These are phyloP conservation scores for Starmerella khaoyaiensis DNA, from an alignment of 805 yeast genomes.

Conservation along the genomic window DNA sequence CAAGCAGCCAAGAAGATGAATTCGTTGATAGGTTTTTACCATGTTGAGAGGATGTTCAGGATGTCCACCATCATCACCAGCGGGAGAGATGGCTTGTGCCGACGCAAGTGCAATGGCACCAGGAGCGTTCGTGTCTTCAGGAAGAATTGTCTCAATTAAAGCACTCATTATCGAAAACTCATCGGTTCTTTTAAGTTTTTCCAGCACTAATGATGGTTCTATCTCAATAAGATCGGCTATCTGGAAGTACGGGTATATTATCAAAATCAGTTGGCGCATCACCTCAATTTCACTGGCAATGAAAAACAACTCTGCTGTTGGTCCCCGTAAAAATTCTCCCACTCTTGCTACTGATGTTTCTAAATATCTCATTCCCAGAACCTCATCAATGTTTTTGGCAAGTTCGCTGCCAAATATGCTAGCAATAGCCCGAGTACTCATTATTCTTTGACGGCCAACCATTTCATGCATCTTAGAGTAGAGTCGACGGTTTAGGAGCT, in stretches of 20 bases:
- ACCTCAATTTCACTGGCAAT: conserved; percentile 27
- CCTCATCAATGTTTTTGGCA: too few species aligned
- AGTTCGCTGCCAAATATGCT: too few species aligned
- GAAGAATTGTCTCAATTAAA: conserved; percentile 14
- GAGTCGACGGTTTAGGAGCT: conserved; percentile 5
- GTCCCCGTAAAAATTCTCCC: too few species aligned
- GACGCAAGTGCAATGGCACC: too few species aligned
- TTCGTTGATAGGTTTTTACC: not conserved
- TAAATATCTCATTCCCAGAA: too few species aligned
- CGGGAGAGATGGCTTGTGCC: too few species aligned
- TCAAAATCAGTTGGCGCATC: conserved; percentile 24
- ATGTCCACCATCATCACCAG: not conserved
- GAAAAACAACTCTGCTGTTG: conserved; percentile 8
- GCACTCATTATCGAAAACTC: conserved; percentile 25
- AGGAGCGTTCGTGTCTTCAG: conserved; percentile 1
- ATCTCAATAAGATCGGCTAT: conserved; percentile 12
- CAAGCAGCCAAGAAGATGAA: not conserved
- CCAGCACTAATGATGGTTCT: conserved; percentile 19
- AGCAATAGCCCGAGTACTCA: too few species aligned
- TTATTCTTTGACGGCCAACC: too few species aligned
- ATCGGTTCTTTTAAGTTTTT: conserved; percentile 26
- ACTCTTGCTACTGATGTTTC: too few species aligned
- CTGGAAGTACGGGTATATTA: conserved; percentile 16
- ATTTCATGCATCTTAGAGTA: too few species aligned
- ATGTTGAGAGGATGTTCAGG: conserved; percentile 3